phyloP scores from a whole-genome alignment of 371 early-diverging fungal genomes.

The Mucor piriformis region DNA sequence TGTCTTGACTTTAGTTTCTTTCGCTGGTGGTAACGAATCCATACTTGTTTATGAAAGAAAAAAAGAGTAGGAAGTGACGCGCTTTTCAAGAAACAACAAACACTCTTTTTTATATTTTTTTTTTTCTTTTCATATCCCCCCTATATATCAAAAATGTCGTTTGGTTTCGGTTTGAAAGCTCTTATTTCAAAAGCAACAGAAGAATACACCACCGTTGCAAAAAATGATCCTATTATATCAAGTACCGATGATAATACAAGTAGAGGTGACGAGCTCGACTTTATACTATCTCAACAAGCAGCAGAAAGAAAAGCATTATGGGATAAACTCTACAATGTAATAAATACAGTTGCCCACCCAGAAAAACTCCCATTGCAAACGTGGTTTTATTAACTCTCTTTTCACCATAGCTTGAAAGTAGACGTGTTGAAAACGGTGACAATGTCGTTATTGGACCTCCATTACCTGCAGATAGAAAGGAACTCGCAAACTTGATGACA shows the following conservation, averaged over 20 bases:
- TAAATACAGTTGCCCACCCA: no score
- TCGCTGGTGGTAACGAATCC: constrained; percentile 3
- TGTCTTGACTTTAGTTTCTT: constrained; percentile 4
- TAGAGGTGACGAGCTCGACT: constrained; percentile 29
- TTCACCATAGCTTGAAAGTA: constrained; percentile 13
- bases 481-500: constrained; percentile 10
- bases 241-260: constrained; percentile 34
- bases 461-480: neutral
- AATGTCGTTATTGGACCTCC: constrained; percentile 15
- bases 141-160: constrained; percentile 1
- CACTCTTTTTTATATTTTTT: neutral
- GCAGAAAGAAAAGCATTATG: constrained; percentile 31
- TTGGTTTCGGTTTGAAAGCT: constrained; percentile 8
- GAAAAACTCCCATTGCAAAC: no score
- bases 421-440: neutral
- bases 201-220: constrained; percentile 30
- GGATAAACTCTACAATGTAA: constrained; percentile 36
- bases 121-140: neutral
- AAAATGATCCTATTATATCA: constrained; percentile 21
- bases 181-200: constrained; percentile 39
- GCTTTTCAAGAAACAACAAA: neutral
- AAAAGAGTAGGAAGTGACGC: constrained; percentile 5
- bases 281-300: constrained; percentile 28
- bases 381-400: no score
- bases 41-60: constrained; percentile 1